A percentile compares a stretch with the other conserved stretches of the same genome.
Conservation (phyloP, 371 early-diverging fungal species). For the Mortierella sp. region DNA sequence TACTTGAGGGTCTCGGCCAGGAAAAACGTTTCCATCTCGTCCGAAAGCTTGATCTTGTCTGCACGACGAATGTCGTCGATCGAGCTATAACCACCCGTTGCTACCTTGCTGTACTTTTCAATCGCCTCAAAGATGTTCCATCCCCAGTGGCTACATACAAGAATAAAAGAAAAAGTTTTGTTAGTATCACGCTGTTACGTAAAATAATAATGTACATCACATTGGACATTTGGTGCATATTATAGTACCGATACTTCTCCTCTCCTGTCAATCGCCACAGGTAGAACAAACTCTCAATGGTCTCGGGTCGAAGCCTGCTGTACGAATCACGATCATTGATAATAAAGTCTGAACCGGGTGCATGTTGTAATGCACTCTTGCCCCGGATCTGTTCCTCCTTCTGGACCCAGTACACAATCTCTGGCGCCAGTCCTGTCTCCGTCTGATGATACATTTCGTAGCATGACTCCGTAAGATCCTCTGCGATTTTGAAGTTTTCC, state of each 20-base stretch:
- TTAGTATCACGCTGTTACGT: too few species aligned
- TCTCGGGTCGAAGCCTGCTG: conserved; percentile 87
- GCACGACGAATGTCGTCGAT: conserved; percentile 73
- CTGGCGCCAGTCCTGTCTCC: conserved; percentile 84
- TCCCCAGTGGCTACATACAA: conserved; percentile 80
- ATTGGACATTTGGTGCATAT: too few species aligned
- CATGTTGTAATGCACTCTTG: conserved; percentile 49
- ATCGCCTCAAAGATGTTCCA: conserved; percentile 90
- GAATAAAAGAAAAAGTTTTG: not conserved
- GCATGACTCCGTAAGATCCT: conserved; percentile 82
- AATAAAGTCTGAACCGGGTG: conserved; percentile 68
- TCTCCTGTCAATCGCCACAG: conserved; percentile 89
- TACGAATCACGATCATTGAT: conserved; percentile 74
- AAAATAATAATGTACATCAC: too few species aligned
- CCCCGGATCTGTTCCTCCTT: conserved; percentile 25
- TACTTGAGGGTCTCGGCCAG: conserved; percentile 96
- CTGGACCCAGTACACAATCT: conserved; percentile 75
- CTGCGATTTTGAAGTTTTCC: conserved; percentile 77
- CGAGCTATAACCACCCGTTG: conserved; percentile 81
- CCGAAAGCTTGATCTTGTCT: conserved; percentile 51
- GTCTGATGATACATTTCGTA: conserved; percentile 85
- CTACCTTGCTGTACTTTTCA: conserved; percentile 79
- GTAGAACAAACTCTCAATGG: conserved; percentile 88
- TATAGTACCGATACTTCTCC: conserved; percentile 69
- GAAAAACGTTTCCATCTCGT: conserved; percentile 86